Base-by-base conservation (phyloP, 2,329 filamentous ascomycete species). In the Aspergillus piperis region DNA sequence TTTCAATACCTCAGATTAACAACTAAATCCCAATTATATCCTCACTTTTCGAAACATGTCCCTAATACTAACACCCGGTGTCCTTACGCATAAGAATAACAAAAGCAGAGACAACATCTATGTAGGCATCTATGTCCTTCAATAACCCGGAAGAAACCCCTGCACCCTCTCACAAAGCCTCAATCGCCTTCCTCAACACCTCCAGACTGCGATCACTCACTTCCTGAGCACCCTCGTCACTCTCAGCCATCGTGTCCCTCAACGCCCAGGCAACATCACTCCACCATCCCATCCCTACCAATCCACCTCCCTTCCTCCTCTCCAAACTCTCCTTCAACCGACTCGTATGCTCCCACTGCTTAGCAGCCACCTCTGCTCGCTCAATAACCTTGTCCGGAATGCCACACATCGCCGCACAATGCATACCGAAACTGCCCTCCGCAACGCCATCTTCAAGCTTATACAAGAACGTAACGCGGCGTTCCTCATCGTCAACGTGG, bases 351-450 rank as follows among this genome's bases (percentile, higher is more conserved):
- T 99, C 95, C 92, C 95, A 98, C 70, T 92, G 91, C 67, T 84
- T 88, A 1, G 95, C 95, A 5, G 95, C 95, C 21, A 88, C 86
- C 76, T 99, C 95, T 0, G 95, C 95, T 21, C 90, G 82, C 71
- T 93, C 88, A 63, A 99, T 92, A 15, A 99, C 88, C 58, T 88
- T 88, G 48, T 82, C 81, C 0, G 92, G 87, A 64, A 99, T 98
- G 1, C 95, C 95, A 70, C 95, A 99, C 95, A 99, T 99, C 62
- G 92, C 89, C 1, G 95, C 95, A 73, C 95, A 99, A 76, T 99
- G 95, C 95, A 99, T 99, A 69, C 95, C 95, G 71, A 98, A 99
- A 71, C 91, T 96, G 15, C 95, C 95, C 76, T 98, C 93, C 0
- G 95, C 95, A 8, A 98, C 92, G 1, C 95, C 95, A 13, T 91